Conservation (phyloP, 2,329 filamentous ascomycete species). For the Fusarium staphyleae region DNA sequence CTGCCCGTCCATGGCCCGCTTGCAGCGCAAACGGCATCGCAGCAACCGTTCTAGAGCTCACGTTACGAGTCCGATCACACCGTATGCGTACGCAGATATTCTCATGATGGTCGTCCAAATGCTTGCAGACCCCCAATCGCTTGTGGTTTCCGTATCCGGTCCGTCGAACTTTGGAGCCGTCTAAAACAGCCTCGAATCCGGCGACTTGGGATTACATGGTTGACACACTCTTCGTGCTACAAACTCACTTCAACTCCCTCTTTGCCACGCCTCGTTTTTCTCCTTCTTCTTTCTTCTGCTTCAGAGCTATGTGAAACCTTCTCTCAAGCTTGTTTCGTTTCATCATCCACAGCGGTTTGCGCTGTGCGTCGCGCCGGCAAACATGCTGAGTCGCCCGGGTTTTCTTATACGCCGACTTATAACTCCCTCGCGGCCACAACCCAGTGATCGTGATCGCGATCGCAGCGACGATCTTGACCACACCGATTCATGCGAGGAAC, state of each 20-base stretch:
- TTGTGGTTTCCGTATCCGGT: conserved; percentile 28
- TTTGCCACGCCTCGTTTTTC: conserved; percentile 4
- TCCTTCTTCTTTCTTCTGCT: conserved; percentile 2
- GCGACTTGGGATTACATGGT: conserved; percentile 17
- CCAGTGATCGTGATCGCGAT: conserved; percentile 7
- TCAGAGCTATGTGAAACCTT: conserved; percentile 31
- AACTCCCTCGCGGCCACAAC: conserved; percentile 26
- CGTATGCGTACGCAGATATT: conserved; percentile 27
- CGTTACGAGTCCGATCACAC: conserved; percentile 17
- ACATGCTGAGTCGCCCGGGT: conserved; percentile 34
- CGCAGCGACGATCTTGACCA: conserved; percentile 22
- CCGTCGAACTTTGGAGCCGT: conserved; percentile 27
- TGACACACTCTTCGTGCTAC: conserved; percentile 22
- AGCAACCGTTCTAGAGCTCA: conserved; percentile 7
- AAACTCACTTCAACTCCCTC: conserved; percentile 19
- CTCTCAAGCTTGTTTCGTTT: conserved; percentile 18
- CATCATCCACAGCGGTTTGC: conserved; percentile 18
- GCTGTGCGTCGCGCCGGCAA: conserved; percentile 18
- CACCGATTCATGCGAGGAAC: conserved; percentile 29
- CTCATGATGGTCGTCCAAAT: conserved; percentile 4
- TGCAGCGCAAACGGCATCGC: conserved; percentile 14
- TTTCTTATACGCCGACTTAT: conserved; percentile 38
- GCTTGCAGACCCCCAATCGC: conserved; percentile 29
- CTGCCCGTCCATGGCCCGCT: conserved; percentile 10
- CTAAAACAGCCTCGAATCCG: conserved; percentile 30